Evolutionary conservation across 2,329 filamentous ascomycete genomes (phyloP).

Genomic region (Metarhizium album): DNA sequence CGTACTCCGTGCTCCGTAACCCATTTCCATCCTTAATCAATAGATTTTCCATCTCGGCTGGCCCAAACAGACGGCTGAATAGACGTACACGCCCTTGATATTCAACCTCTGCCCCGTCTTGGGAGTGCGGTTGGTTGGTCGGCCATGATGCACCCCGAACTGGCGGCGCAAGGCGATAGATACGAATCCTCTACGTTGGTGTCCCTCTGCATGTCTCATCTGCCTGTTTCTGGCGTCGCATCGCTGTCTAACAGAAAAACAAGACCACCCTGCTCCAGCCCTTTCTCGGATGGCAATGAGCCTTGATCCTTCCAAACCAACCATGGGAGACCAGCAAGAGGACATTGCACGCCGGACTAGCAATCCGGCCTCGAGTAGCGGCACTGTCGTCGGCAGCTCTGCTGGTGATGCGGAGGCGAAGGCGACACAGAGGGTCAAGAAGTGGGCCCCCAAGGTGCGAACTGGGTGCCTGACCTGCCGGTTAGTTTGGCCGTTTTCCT

Average conservation of each 20-base stretch:
- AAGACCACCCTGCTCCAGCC: not conserved
- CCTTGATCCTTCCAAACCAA: not conserved
- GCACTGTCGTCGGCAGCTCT: not conserved
- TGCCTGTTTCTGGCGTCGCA: no score
- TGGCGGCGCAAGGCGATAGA: not conserved
- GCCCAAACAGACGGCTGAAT: not conserved
- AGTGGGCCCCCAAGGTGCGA: conserved; percentile 5
- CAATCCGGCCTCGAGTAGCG: not conserved
- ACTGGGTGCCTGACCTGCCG: conserved; percentile 4
- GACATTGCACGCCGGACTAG: not conserved
- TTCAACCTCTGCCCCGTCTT: not conserved
- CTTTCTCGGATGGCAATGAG: not conserved
- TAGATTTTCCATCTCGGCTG: not conserved
- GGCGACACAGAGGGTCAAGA: conserved; percentile 3
- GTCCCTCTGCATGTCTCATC: not conserved
- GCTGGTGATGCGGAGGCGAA: not conserved
- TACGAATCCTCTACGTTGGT: not conserved
- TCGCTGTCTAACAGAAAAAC: no score
- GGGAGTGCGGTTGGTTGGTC: not conserved
- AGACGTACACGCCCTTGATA: not conserved
- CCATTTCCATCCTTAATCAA: not conserved
- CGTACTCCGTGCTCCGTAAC: no score
- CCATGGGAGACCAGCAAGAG: not conserved
- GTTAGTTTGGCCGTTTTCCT: not conserved
- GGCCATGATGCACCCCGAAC: not conserved